phyloP scores from a whole-genome alignment of 2,329 filamentous ascomycete species.

The Apiospora phragmitis region DNA sequence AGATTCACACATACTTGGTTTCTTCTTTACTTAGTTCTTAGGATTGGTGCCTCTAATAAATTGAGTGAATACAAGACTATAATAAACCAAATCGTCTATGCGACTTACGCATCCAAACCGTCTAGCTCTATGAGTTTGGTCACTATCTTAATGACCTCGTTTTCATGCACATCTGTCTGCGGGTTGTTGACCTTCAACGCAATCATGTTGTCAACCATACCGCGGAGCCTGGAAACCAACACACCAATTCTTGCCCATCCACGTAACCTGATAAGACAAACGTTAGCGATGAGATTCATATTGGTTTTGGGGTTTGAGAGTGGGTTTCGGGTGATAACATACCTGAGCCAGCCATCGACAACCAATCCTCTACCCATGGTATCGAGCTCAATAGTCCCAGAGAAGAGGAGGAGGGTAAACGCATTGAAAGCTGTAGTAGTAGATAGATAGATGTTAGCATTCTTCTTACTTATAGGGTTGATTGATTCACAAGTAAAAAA shows the following conservation, averaged over 20 bases:
- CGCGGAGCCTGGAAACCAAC: slow-evolving; percentile 76
- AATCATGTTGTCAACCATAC: slow-evolving; percentile 84
- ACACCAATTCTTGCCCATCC: slow-evolving; percentile 97
- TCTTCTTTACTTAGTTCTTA: not conserved
- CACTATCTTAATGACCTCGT: slow-evolving; percentile 75
- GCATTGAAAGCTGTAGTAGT: slow-evolving; percentile 71
- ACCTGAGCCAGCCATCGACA: slow-evolving; percentile 84
- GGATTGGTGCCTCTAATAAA: not conserved
- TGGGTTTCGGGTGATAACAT: slow-evolving; percentile 16
- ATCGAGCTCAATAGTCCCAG: slow-evolving; percentile 81
- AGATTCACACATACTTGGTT: not conserved
- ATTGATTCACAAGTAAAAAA: no score
- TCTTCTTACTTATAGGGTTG: no score
- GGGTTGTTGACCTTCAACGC: slow-evolving; percentile 80
- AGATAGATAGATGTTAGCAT: not conserved
- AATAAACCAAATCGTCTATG: not conserved
- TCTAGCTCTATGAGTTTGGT: slow-evolving; percentile 84
- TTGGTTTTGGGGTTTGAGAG: not conserved
- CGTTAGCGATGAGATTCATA: not conserved
- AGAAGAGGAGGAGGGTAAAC: slow-evolving; percentile 86
- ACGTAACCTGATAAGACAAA: slow-evolving; percentile 48
- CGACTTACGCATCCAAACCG: slow-evolving; percentile 69
- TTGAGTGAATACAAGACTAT: no score
- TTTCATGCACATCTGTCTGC: slow-evolving; percentile 54
- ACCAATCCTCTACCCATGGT: slow-evolving; percentile 83